Percentiles rank a stretch among this genome's conserved stretches.
These are phyloP conservation scores for Mycena sp. DNA, from an alignment of 1,284 basidiomycete species.

Conservation along the genomic window DNA sequence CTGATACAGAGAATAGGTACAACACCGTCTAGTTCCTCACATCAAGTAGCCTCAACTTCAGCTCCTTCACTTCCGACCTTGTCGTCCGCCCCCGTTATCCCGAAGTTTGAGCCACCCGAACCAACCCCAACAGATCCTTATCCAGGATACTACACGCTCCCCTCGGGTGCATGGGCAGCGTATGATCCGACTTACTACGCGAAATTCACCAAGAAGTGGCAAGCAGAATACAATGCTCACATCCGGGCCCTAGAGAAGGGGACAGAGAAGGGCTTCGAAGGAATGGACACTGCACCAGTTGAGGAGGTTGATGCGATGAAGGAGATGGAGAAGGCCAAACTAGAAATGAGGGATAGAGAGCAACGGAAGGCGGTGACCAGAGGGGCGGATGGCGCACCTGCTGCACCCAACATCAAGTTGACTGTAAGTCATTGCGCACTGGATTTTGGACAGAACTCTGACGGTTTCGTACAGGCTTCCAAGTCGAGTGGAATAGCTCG, in stretches of 20 bases:
- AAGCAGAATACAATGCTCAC: constrained; percentile 72
- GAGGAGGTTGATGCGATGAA: constrained; percentile 73
- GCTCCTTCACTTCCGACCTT: constrained; percentile 42
- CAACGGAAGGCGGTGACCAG: constrained; percentile 76
- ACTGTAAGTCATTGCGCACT: constrained; percentile 52
- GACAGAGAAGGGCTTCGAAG: constrained; percentile 71
- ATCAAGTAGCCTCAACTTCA: constrained; percentile 35
- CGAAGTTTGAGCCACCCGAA: constrained; percentile 79
- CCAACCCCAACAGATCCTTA: constrained; percentile 82
- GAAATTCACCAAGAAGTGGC: constrained; percentile 77
- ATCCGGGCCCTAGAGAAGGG: constrained; percentile 78
- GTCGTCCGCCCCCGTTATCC: constrained; percentile 75
- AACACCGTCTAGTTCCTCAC: constrained; percentile 32
- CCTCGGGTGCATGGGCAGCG: constrained; percentile 82
- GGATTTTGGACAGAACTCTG: background rate
- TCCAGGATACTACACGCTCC: constrained; percentile 89
- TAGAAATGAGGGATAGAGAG: constrained; percentile 75
- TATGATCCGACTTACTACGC: constrained; percentile 83
- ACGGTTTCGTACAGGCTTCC: constrained; percentile 57
- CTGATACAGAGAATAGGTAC: background rate
- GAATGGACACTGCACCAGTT: constrained; percentile 58
- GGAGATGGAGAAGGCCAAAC: constrained; percentile 80
- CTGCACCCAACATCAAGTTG: constrained; percentile 78
- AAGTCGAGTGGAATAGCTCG: constrained; percentile 75
- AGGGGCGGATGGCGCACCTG: constrained; percentile 60